A percentile compares a stretch with the other conserved stretches of the same genome.
phyloP scores from a whole-genome alignment of 176 grass and related monocot species.

The Themeda triandra region DNA sequence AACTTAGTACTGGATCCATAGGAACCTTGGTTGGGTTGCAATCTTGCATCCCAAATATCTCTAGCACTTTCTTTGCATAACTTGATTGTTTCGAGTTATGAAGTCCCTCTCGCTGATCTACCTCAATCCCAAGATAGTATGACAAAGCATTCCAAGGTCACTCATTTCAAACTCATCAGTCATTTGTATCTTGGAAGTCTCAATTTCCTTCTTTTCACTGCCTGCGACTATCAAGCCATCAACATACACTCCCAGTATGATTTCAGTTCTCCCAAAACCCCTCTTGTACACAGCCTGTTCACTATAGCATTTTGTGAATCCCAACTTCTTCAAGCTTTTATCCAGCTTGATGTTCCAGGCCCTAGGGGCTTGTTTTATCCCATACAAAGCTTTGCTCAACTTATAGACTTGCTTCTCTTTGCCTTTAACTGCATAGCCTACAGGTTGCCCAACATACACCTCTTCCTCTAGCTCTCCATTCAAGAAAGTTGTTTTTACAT shows the following conservation, averaged over 20 bases:
- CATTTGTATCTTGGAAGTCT: not conserved
- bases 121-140: not conserved
- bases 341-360: no score
- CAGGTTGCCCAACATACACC: no score
- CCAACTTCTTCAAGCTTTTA: no score
- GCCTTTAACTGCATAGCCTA: no score
- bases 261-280: not conserved
- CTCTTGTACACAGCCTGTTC: not conserved
- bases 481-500: no score
- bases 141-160: not conserved
- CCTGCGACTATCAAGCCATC: not conserved
- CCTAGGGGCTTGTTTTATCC: no score
- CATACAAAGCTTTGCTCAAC: no score
- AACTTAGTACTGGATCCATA: not conserved
- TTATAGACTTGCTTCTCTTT: no score
- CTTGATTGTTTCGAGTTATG: not conserved
- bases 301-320: no score
- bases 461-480: no score
- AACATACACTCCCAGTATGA: not conserved
- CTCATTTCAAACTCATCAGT: not conserved
- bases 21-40: not conserved
- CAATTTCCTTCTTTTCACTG: not conserved
- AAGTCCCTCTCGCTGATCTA: not conserved
- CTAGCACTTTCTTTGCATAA: no score
- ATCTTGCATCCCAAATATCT: not conserved